phyloP scores from a whole-genome alignment of 2,329 filamentous ascomycete species.

The Fusarium sp. region DNA sequence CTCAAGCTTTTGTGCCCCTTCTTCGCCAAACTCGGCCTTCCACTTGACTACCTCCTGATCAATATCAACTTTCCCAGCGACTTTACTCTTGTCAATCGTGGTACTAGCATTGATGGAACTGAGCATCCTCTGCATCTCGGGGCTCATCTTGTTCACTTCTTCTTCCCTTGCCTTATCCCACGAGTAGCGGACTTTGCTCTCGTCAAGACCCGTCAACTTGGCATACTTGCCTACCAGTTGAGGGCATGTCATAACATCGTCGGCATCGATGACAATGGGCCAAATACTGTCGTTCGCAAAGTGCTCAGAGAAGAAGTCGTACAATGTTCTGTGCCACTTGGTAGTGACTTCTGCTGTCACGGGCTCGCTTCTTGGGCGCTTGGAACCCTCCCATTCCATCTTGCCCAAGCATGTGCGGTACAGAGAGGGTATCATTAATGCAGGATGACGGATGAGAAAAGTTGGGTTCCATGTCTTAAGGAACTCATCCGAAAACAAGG shows the following conservation, averaged over 20 bases:
- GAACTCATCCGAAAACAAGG: slow-evolving; percentile 31
- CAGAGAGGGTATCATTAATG: slow-evolving; percentile 22
- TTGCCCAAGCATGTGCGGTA: slow-evolving; percentile 17
- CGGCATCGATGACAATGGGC: slow-evolving; percentile 33
- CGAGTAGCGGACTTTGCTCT: slow-evolving; percentile 9
- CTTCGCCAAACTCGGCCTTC: slow-evolving; percentile 28
- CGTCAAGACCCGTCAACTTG: slow-evolving; percentile 17
- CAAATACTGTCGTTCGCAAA: slow-evolving; percentile 18
- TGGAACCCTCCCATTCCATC: neutral
- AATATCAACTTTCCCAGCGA: slow-evolving; percentile 23
- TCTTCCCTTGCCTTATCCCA: slow-evolving; percentile 14
- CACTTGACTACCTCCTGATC: slow-evolving; percentile 27
- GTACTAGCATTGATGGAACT: slow-evolving; percentile 29
- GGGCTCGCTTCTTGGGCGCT: neutral
- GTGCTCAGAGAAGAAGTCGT: slow-evolving; percentile 23
- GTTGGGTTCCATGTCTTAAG: slow-evolving; percentile 36
- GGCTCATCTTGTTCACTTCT: neutral
- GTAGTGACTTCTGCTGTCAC: slow-evolving; percentile 10
- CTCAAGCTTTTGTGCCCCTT: slow-evolving; percentile 20
- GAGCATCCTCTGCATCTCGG: slow-evolving; percentile 16
- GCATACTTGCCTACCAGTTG: slow-evolving; percentile 22
- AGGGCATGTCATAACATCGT: slow-evolving; percentile 30
- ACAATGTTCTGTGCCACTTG: slow-evolving; percentile 25
- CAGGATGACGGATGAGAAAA: slow-evolving; percentile 34
- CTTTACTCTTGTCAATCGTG: slow-evolving; percentile 9